phyloP scores from a whole-genome alignment of 2,329 filamentous ascomycete genomes.

The Penicillium vulpinum region DNA sequence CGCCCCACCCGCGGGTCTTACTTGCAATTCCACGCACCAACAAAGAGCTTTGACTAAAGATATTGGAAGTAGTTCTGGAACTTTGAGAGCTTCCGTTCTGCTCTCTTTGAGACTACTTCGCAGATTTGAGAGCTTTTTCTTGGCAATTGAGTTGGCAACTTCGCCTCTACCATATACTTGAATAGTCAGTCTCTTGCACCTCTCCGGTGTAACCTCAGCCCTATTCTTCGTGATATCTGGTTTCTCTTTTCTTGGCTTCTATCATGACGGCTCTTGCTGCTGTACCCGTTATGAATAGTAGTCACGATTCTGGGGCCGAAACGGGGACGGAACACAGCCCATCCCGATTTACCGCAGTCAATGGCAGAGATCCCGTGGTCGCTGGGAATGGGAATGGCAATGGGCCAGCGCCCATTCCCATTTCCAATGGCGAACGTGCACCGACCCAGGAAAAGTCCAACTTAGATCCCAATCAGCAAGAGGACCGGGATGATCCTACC shows the following conservation, averaged over 20 bases:
- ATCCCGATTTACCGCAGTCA: constrained; percentile 49
- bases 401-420: background rate
- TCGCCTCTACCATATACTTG: background rate
- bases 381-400: constrained; percentile 4
- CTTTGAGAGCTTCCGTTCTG: background rate
- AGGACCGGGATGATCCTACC: constrained; percentile 9
- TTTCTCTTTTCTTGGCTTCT: constrained; percentile 4
- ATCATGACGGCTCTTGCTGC: constrained; percentile 40
- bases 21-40: constrained; percentile 1
- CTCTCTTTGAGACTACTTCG: background rate
- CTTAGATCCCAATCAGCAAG: background rate
- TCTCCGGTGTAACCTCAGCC: background rate
- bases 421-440: constrained; percentile 1
- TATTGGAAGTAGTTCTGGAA: background rate
- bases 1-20: constrained; percentile 7
- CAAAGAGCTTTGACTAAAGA: background rate
- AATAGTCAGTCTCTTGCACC: background rate
- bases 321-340: constrained; percentile 44
- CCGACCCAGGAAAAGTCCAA: constrained; percentile 8
- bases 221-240: background rate
- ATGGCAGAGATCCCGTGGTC: constrained; percentile 39
- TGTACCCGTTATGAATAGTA: constrained; percentile 32
- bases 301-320: constrained; percentile 36
- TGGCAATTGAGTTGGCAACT: background rate
- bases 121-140: background rate